phyloP scores from a whole-genome alignment of 2,329 filamentous ascomycete species.

The Calonectria ilicicola region DNA sequence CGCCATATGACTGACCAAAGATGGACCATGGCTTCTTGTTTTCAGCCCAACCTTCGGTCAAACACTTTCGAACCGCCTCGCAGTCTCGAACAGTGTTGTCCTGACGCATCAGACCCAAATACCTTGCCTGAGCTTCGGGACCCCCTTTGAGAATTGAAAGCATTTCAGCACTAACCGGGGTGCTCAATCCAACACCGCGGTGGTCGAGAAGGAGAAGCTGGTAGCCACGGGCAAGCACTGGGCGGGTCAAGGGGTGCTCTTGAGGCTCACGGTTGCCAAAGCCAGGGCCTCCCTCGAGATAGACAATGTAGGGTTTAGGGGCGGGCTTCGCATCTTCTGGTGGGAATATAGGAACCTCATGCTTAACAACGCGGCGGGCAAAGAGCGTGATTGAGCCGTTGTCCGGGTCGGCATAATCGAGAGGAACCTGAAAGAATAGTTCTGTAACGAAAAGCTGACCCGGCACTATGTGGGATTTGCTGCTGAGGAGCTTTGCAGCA shows the following conservation, averaged over 20 bases:
- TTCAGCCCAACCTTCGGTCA: conserved; percentile 77
- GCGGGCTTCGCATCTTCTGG: conserved; percentile 47
- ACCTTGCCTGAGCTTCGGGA: conserved; percentile 78
- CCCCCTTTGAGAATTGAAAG: conserved; percentile 70
- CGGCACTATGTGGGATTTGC: conserved; percentile 56
- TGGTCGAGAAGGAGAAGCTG: conserved; percentile 91
- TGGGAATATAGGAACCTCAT: conserved; percentile 70
- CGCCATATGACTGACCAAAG: conserved; percentile 92
- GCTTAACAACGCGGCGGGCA: conserved; percentile 77
- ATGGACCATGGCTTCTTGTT: conserved; percentile 85
- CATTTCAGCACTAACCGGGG: conserved; percentile 80
- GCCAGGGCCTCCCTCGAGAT: conserved; percentile 88
- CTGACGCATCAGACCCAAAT: conserved; percentile 86
- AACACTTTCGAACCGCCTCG: conserved; percentile 82
- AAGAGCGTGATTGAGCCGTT: conserved; percentile 79
- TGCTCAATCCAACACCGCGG: conserved; percentile 87
- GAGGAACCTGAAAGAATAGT: conserved; percentile 87
- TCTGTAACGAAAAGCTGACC: conserved; percentile 83
- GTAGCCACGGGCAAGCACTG: conserved; percentile 83
- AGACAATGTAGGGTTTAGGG: conserved; percentile 73
- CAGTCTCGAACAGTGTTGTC: conserved; percentile 92
- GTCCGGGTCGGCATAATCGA: conserved; percentile 76
- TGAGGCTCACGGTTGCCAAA: conserved; percentile 82
- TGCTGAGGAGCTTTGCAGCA: conserved; percentile 54
- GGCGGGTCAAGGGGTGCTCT: conserved; percentile 76